A percentile compares a stretch with the other conserved stretches of the same genome.
Evolutionary conservation across 2,329 filamentous ascomycete genomes (phyloP).

Genomic region (Claviceps humidiphila): DNA sequence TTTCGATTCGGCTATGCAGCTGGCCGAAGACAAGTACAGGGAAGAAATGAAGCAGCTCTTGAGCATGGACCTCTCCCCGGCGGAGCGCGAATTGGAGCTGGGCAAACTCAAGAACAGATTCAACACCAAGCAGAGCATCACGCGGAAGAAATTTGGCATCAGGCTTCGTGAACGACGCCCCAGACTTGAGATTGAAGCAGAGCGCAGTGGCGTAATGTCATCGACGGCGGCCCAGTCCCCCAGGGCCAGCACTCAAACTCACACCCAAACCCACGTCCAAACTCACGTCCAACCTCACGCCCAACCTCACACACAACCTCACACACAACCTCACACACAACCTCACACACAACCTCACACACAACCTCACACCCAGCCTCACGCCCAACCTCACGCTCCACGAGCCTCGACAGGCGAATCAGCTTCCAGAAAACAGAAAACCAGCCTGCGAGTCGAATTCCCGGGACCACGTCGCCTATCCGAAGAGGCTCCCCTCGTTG

Average conservation of each 20-base stretch:
- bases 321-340: too few relatives aligned
- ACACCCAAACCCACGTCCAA: not conserved
- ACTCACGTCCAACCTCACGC: too few relatives aligned
- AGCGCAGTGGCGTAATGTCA: constrained; percentile 24
- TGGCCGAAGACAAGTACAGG: constrained; percentile 23
- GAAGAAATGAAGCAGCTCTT: constrained; percentile 29
- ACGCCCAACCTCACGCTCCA: not conserved
- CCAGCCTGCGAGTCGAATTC: constrained; percentile 5
- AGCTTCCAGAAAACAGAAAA: constrained; percentile 14
- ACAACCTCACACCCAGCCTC: too few relatives aligned
- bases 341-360: too few relatives aligned
- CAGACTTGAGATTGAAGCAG: constrained; percentile 30
- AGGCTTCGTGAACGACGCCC: constrained; percentile 35
- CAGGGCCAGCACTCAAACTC: not conserved
- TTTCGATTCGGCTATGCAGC: constrained; percentile 18
- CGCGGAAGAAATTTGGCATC: constrained; percentile 46
- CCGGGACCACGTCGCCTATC: not conserved
- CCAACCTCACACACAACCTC: too few relatives aligned
- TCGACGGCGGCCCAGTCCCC: not conserved
- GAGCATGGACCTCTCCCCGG: constrained; percentile 17
- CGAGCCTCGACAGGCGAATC: not conserved
- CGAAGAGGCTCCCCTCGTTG: not conserved
- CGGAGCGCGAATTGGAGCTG: constrained; percentile 19
- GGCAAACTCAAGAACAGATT: constrained; percentile 37
- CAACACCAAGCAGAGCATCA: constrained; percentile 42